These are phyloP conservation scores for Hirschfeldia incana DNA, from an alignment of 345 rosid species.

Conservation along the genomic window DNA sequence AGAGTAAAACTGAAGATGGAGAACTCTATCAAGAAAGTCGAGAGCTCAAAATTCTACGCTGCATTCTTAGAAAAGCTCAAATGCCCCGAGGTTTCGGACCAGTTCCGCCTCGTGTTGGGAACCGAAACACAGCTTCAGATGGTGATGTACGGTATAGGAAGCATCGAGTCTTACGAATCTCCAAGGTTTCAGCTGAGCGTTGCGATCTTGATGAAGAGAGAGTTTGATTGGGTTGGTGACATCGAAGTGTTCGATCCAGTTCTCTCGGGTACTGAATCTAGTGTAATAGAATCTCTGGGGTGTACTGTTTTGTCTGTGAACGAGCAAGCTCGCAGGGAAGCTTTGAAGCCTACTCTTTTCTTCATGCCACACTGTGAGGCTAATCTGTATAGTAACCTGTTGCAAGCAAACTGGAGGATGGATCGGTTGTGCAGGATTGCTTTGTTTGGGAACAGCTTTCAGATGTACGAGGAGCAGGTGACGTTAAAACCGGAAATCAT, in stretches of 20 bases:
- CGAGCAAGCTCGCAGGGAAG: conserved; percentile 77
- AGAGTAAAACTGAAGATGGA: conserved; percentile 59
- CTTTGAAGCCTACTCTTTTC: conserved; percentile 65
- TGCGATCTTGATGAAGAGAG: conserved; percentile 71
- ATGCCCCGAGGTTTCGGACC: conserved; percentile 46
- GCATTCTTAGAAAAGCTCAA: conserved; percentile 60
- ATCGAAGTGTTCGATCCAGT: conserved; percentile 84
- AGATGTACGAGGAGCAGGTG: conserved; percentile 53
- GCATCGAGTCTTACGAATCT: conserved; percentile 76
- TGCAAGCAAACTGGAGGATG: conserved; percentile 63
- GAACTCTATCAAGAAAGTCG: conserved; percentile 48
- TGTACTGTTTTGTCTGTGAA: conserved; percentile 69
- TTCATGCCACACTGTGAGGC: conserved; percentile 96
- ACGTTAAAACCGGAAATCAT: conserved; percentile 41
- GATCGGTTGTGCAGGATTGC: conserved; percentile 50
- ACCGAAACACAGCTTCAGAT: conserved; percentile 52
- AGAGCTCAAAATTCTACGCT: conserved; percentile 58
- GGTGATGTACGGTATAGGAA: conserved; percentile 86
- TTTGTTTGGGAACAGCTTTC: conserved; percentile 83
- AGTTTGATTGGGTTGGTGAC: conserved; percentile 71
- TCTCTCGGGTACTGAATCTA: conserved; percentile 65
- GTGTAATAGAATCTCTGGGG: conserved; percentile 62
- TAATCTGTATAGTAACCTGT: conserved; percentile 65
- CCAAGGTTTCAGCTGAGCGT: conserved; percentile 79
- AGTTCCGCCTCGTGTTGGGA: conserved; percentile 56